Evolutionary conservation across 2,329 filamentous ascomycete genomes (phyloP), one percentile per base, ranked within the genome.

Genomic region (Aotearoamyces nothofagi): DNA sequence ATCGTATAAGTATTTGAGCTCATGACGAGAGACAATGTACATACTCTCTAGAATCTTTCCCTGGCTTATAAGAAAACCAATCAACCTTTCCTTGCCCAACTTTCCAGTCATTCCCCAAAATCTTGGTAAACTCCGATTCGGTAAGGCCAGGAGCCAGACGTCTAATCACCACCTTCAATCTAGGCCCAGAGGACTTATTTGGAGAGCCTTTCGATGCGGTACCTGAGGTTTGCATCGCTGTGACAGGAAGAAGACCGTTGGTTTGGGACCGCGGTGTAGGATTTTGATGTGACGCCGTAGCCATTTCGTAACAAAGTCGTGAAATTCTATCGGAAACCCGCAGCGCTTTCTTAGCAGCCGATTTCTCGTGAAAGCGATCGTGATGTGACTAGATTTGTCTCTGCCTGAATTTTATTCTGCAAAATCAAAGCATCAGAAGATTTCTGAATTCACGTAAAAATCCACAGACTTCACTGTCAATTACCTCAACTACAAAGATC

Each of bases 91-190:
- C 83, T 26, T 67, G 69, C n/a, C 79, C 80, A 3, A 67, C 44
- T 44, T 74, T 79, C 87, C 87, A 96, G 27, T 84, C 77, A 2
- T 75, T 65, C 4, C 84, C 86, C 9, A 94, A 51, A 6, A 73
- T 63, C 9, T 58, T 53, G 43, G 74, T 61, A 38, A 92, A 87
- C 45, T 98, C 90, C 1, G 64, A 54, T 45, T 81, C 69, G 0
- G 80, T 92, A 50, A 98, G 63, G 6, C 78, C 82, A 2, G 90
- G 86, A 7, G 90, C 82, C 4, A 98, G 66, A 33, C 87, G 70
- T 29, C 92, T 74, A 31, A 94, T 63, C 14, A 92, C 63, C 9
- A 93, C 65, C 60, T 96, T 96, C 45, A 92, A 67, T 34, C 81
- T 78, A 4, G 40, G 40, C 31, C 58, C 57, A 20, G 54, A 43